Base-by-base conservation (phyloP, 192 early-diverging fungal species). In the Coemansia guatemalensis region DNA sequence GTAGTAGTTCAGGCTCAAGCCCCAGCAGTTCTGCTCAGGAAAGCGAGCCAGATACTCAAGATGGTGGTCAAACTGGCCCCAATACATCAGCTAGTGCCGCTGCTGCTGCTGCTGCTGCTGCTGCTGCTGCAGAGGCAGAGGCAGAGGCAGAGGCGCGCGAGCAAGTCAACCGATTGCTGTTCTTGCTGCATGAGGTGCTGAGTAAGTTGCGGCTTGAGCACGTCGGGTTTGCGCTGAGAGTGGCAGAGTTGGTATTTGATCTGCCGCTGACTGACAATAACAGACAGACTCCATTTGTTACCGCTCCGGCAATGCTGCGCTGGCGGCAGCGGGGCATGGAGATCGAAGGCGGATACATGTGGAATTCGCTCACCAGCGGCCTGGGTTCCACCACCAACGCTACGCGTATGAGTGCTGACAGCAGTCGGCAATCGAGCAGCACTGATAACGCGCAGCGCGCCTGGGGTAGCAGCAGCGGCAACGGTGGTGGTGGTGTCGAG, bases 151-250 rank as follows among this genome's bases (percentile, higher is more conserved):
- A 48, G 39, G 73, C 68, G 2, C 62, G 55, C 11, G 64, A 71
- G 30, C 65, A 71, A 18, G 65, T 75, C 1, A 51, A 69, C 25
- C 53, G 67, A 12, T 59, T 73, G 64, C 58, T 82, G 44, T 77
- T 81, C 32, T 62, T 71, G 56, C 29, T 81, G 41, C 79, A 82
- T 55, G 73, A 70, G 35, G 56, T 77, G 21, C 53, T 82, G 23
- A 82, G 79, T 53, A 72, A 65, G 35, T 60, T 82, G 60, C 69
- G 79, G 8, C 56, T 82, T 22, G 74, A 77, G 48, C 74, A 77
- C 22, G 71, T 77, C 11, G 64, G 74, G 17, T 54, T 82, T 50
- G 67, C 70, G 7, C 29, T 73, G 32, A 52, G 64, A 2, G 55
- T 68, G 17, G 12, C 56, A 3, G 79, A 82, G 64, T 55, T 82